Evolutionary conservation across 257 asterid genomes (phyloP), one percentile per base, ranked within the genome.

Genomic region (Petunia axillaris): DNA sequence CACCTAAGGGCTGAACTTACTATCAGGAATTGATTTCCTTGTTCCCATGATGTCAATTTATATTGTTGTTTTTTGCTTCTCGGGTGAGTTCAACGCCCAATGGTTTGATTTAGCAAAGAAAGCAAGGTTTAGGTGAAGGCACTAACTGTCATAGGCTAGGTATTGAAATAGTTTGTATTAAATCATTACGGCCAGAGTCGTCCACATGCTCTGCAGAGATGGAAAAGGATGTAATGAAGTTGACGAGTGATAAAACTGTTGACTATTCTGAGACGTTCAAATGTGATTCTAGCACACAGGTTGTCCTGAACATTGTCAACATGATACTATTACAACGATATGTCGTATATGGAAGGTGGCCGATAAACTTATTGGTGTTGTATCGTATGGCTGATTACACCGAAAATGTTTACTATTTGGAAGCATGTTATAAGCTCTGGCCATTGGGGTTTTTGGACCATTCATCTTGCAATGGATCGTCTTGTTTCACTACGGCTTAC

Each of bases 1-100:
- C 97, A 94, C 83, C 95, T 94, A 37, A 88, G 93, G 84, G 98
- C 98, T 2, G 98, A 92, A 87, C 98, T 94, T 74, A 91, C 97
- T 36, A 90, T 94, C 87, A 91, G 88, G 85, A 87, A 82, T 3
- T 82, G 83, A 84, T 57, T 25, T n/a, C n/a, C 48, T 52, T 36
- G 57, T 8, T n/a, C 52, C 53, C 58, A n/a, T n/a, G 5, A 15
- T 52, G 78, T 76, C 35, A 58, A 37, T 16, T 36, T 53, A 39
- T 8, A n/a, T 13, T 4, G 76, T 48, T 71, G 16, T 54, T 76
- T 60, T 68, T 77, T 53, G 6, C 15, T 75, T n/a, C 40, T 40
- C 8, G 68, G 57, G 15, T 57, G 55, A 59, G 71, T 78, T 14
- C 25, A 5, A 25, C 60, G 5, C 77, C 8, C 60, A 13, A 64